Base-by-base conservation (phyloP, 2,329 filamentous ascomycete genomes). In the Scolecobasidium constrictum region DNA sequence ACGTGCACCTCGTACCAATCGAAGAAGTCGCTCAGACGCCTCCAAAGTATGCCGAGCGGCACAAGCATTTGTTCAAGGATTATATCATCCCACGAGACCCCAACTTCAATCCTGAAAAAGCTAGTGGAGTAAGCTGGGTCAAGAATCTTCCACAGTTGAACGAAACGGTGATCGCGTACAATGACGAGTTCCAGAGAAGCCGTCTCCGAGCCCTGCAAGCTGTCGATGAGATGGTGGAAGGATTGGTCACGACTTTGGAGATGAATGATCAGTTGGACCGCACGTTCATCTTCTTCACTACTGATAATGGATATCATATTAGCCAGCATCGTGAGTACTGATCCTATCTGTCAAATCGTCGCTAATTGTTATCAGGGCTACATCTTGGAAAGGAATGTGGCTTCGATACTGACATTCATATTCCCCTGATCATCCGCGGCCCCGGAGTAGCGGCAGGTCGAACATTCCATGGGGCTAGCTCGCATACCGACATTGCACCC, bases 51-150 rank as follows among this genome's bases (percentile, higher is more conserved):
- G 69, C 77, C 0, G 63, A 75, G 33, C 66, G 78, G 35, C 80
- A 86, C 48, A 63, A 68, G 31, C 58, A 80, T 52, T 65, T 84
- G 0, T 86, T 85, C 53, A 55, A 67, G 2, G 69, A 73, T 21
- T 69, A 65, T 0, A 70, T 64, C 16, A 70, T 83, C 0, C 81
- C 81, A 0, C 65, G 81, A 6, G 77, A 70, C 0, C 60, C 66
- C 0, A 75, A 77, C 53, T 86, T 85, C 58, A 86, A 86, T 49
- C 79, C 81, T 0, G 68, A 74, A 3, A 60, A 64, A 47, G 26
- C n/a, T 9, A 64, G 60, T 37, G 63, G 67, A 5, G 67, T 63
- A 1, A 65, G 61, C 38, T 73, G 68, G 69, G 55, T 74, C 22
- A 54, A 49, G 11, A 52, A 53, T 16, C 56, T 73, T 0, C 60